phyloP scores from a whole-genome alignment of 371 early-diverging fungal genomes.

The Rhizopus microsporus region DNA sequence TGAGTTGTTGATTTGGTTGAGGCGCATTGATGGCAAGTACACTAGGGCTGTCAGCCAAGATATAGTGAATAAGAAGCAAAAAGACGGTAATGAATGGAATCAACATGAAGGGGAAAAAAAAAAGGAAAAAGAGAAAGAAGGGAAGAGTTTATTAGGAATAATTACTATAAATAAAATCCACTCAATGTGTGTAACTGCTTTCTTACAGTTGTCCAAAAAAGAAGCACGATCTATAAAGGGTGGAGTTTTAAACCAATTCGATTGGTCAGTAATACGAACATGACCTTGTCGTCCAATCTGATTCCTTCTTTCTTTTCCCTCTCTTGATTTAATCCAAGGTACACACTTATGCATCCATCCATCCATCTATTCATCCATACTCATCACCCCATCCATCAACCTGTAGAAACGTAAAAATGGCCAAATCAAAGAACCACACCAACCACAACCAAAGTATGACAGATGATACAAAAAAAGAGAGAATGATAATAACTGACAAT shows the following conservation, averaged over 20 bases:
- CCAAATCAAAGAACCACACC: slow-evolving; percentile 98
- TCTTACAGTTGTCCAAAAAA: background rate
- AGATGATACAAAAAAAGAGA: background rate
- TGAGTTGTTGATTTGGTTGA: slow-evolving; percentile 10
- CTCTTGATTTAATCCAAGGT: slow-evolving; percentile 5
- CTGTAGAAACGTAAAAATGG: slow-evolving; percentile 2
- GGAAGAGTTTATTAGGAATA: background rate
- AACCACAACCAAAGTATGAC: slow-evolving; percentile 96
- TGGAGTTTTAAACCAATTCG: slow-evolving; percentile 1
- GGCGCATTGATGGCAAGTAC: slow-evolving; percentile 11
- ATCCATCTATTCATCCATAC: slow-evolving; percentile 3
- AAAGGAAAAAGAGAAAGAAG: background rate
- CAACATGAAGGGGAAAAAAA: background rate
- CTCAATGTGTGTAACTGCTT: background rate
- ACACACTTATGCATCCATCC: background rate
- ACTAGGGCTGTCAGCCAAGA: background rate
- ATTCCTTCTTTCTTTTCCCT: background rate
- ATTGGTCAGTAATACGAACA: background rate
- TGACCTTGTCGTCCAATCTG: background rate
- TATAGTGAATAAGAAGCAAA: background rate
- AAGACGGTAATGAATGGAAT: background rate
- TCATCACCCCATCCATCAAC: background rate
- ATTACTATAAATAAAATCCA: background rate
- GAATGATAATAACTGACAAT: background rate
- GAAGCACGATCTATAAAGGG: background rate